Evolutionary conservation across 495 filamentous ascomycete species (phyloP).

Genomic region (Aspergillus ellipticus): DNA sequence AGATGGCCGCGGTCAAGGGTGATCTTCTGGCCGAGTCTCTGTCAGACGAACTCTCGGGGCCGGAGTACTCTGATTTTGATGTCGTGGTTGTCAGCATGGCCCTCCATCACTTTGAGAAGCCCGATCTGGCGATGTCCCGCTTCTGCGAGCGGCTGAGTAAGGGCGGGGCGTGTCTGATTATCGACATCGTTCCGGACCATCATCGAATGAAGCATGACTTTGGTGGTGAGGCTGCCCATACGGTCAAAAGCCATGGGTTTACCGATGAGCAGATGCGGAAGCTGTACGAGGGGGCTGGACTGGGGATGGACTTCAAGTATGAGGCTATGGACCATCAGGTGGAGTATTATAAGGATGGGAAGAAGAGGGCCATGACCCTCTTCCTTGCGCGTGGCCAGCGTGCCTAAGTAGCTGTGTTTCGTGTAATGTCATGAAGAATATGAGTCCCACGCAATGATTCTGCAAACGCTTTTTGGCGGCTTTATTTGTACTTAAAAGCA

Average conservation of each 20-base stretch:
- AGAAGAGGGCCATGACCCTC: constrained; percentile 24
- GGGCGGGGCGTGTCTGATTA: constrained; percentile 60
- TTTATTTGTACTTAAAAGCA: no score
- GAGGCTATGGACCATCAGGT: constrained; percentile 30
- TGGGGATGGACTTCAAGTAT: constrained; percentile 41
- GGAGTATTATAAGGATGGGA: constrained; percentile 24
- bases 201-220: constrained; percentile 18
- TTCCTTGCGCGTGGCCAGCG: constrained; percentile 37
- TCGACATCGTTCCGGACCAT: constrained; percentile 54
- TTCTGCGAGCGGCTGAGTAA: constrained; percentile 57
- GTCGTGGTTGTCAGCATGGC: constrained; percentile 61
- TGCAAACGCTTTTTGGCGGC: no score
- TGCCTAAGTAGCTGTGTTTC: constrained; percentile 4
- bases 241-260: constrained; percentile 57
- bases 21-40: constrained; percentile 49
- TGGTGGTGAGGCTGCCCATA: constrained; percentile 36
- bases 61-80: constrained; percentile 59
- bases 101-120: constrained; percentile 70
- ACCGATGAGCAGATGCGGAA: constrained; percentile 45
- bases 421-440: background rate
- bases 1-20: constrained; percentile 56
- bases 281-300: constrained; percentile 51
- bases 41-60: constrained; percentile 35
- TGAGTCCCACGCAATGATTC: background rate
- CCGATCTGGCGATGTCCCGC: constrained; percentile 49